phyloP scores from a whole-genome alignment of 148 eudicot species.

The Rhododendron simsii region DNA sequence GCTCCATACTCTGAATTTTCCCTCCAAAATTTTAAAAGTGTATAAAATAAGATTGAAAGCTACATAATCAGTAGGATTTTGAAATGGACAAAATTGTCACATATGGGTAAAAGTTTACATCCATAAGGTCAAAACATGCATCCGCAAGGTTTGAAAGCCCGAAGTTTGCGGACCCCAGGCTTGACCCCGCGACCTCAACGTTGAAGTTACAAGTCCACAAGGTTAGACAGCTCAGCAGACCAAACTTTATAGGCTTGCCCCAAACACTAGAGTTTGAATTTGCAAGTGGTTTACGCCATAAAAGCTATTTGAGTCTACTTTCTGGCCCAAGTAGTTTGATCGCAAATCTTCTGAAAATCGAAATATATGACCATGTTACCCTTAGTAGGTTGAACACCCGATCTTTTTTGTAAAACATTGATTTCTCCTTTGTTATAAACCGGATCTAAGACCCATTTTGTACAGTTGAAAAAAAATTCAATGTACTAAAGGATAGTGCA shows the following conservation, averaged over 20 bases:
- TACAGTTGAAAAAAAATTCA: not conserved
- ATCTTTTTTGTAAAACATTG: not conserved
- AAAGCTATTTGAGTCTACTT: not conserved
- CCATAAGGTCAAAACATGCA: not conserved
- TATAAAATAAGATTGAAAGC: not conserved
- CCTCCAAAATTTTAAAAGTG: not conserved
- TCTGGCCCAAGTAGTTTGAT: not conserved
- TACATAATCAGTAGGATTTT: not conserved
- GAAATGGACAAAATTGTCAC: not conserved
- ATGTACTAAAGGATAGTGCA: not conserved
- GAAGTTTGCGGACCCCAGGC: not conserved
- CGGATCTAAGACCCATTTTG: not conserved
- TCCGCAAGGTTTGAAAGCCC: not conserved
- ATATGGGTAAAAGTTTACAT: not conserved
- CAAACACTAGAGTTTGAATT: not conserved
- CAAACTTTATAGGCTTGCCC: not conserved
- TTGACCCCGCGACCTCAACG: not conserved
- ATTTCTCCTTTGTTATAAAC: not conserved
- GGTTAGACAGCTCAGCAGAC: not conserved
- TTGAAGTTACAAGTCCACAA: not conserved
- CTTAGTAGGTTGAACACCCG: not conserved
- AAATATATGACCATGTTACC: not conserved
- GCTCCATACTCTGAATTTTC: not conserved
- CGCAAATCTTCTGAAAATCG: not conserved
- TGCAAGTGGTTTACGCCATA: not conserved